Conservation (phyloP, 2,329 filamentous ascomycete species). For the Arachnomyces sp. region DNA sequence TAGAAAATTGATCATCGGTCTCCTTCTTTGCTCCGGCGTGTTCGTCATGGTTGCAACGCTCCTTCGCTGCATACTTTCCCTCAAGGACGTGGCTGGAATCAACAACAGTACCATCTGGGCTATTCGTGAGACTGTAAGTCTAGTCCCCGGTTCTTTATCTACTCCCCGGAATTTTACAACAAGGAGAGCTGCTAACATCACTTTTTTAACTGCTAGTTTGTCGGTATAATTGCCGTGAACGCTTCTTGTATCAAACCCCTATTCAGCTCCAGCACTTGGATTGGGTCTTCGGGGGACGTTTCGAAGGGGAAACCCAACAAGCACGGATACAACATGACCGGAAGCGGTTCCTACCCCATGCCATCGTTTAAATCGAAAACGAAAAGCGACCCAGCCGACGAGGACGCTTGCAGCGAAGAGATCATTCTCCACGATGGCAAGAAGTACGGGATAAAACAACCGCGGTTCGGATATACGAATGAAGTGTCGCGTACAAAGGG, state of each 20-base stretch:
- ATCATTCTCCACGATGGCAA: too few species aligned
- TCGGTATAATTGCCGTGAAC: conserved; percentile 37
- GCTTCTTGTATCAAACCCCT: conserved; percentile 35
- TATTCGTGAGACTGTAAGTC: conserved; percentile 33
- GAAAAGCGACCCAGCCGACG: too few species aligned
- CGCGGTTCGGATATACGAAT: conserved; percentile 2
- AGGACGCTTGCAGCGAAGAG: too few species aligned
- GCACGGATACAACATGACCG: too few species aligned
- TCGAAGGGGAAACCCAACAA: too few species aligned
- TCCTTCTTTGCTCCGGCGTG: conserved; percentile 37
- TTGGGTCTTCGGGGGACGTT: conserved; percentile 1
- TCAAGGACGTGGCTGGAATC: conserved; percentile 29
- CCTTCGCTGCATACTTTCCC: conserved; percentile 32
- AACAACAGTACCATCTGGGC: conserved; percentile 36
- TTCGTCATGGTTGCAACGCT: conserved; percentile 38
- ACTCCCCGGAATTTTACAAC: too few species aligned
- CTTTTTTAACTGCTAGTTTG: conserved; percentile 22
- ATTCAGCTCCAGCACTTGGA: conserved; percentile 22
- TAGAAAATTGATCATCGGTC: conserved; percentile 30
- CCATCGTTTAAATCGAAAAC: too few species aligned
- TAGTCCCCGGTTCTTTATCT: background rate
- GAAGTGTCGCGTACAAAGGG: background rate
- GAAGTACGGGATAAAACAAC: background rate
- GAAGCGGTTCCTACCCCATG: too few species aligned
- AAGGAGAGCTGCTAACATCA: background rate